Conservation (phyloP, 2,329 filamentous ascomycete species). For the Colletotrichum sublineola region DNA sequence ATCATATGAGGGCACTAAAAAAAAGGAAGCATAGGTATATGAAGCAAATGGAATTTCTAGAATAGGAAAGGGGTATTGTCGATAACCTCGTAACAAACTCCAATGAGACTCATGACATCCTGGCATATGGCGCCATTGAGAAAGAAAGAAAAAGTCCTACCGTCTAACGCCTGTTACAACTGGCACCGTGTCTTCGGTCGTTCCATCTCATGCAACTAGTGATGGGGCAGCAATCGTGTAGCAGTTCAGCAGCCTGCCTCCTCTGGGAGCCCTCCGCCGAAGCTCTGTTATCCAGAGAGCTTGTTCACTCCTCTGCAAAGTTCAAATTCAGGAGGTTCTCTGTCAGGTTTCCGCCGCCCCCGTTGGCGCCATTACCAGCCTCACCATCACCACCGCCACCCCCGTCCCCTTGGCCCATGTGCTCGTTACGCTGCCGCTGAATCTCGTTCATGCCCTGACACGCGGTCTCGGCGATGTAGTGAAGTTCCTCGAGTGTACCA, state of each 20-base stretch:
- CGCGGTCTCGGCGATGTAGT: conserved; percentile 59
- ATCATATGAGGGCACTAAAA: conserved; percentile 5
- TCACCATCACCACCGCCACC: conserved; percentile 15
- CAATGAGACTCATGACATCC: conserved; percentile 29
- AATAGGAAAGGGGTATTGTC: conserved; percentile 36
- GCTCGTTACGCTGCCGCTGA: conserved; percentile 48
- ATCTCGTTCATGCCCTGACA: conserved; percentile 60
- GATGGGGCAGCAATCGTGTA: background rate
- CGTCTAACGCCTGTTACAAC: background rate
- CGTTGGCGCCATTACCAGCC: background rate
- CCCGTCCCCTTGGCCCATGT: conserved; percentile 18
- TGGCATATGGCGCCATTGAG: conserved; percentile 17
- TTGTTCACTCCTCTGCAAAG: conserved; percentile 25
- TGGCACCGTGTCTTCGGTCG: background rate
- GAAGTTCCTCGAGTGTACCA: conserved; percentile 59
- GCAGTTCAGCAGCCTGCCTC: background rate
- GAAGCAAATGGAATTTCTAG: conserved; percentile 38
- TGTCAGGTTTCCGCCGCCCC: conserved; percentile 26
- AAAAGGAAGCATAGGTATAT: conserved; percentile 18
- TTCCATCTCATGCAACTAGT: background rate
- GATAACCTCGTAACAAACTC: conserved; percentile 22
- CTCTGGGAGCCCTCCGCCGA: too few species aligned
- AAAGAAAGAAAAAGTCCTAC: background rate
- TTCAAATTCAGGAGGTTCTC: conserved; percentile 39
- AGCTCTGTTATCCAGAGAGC: background rate